Base-by-base conservation (phyloP, 2,329 filamentous ascomycete genomes). In the Metarhizium sp. region DNA sequence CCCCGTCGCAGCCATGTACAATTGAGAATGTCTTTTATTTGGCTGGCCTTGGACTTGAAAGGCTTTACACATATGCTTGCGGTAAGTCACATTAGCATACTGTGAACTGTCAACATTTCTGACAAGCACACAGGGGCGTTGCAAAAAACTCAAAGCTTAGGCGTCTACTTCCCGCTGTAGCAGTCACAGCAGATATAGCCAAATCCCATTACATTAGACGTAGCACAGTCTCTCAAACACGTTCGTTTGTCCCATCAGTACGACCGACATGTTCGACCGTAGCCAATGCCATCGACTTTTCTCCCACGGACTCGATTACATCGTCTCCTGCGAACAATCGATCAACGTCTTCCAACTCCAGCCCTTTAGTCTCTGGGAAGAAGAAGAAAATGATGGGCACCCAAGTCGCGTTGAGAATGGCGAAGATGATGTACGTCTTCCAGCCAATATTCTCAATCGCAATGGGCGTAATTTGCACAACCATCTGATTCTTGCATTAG, bases 281-380 rank as follows among this genome's bases (percentile, higher is more conserved):
- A 11, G 38, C 38, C 38, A 40, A 40, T 16, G 38, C 13, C 38
- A 16, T 40, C 14, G 38, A 40, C 38, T 40, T 40, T 13, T 40
- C 38, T 16, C 38, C 38, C 14, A 40, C 10, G 13, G 38, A 49
- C 3, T 45, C 0, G 55, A 67, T 11, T 64, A 67, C 11, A 65
- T 54, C 47, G 0, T 59, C 56, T 6, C 20, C 47, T 7, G 52
- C 55, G 50, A 61, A 60, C 10, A 72, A 59, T 65, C 66, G 3
- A 63, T 73, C 55, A 72, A 73, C 62, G 65, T 70, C 59, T 69
- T 81, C 54, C 69, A 79, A 60, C 71, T 74, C 60, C 57, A 73
- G 56, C 0, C 64, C 64, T 40, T 66, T 67, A 3, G 66, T 67
- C 36, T 68, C 64, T 0, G 64, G 64, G 40, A 66, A 67, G 54